Conservation (phyloP, 2,329 filamentous ascomycete genomes). For the Xylaria sp. region DNA sequence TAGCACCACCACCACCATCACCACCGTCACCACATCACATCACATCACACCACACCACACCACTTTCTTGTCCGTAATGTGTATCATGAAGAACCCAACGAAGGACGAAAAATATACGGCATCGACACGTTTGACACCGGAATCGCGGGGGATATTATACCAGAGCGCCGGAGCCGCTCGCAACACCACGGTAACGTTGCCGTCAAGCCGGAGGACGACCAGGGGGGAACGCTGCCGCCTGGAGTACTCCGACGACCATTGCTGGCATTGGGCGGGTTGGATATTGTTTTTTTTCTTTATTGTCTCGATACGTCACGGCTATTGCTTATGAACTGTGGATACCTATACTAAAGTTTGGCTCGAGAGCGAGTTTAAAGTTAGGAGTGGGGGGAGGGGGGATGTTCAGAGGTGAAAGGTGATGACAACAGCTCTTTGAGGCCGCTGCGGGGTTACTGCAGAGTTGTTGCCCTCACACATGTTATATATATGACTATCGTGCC, state of each 20-base stretch:
- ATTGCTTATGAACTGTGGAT: constrained; percentile 47
- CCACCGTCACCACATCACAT: background rate
- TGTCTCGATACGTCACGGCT: constrained; percentile 42
- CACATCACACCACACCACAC: constrained; percentile 1
- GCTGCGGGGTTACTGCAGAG: constrained; percentile 9
- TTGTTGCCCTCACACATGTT: constrained; percentile 31
- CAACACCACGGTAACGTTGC: constrained; percentile 29
- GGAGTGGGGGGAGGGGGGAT: constrained; percentile 31
- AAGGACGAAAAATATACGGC: constrained; percentile 35
- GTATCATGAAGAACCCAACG: constrained; percentile 38
- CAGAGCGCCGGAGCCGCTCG: constrained; percentile 30
- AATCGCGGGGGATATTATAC: constrained; percentile 31
- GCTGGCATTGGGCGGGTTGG: constrained; percentile 43
- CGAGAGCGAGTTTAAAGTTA: constrained; percentile 37
- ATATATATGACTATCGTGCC: constrained; percentile 28
- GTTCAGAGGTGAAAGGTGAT: constrained; percentile 27
- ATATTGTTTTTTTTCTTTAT: constrained; percentile 35
- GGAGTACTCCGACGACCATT: constrained; percentile 30
- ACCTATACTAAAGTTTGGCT: constrained; percentile 45
- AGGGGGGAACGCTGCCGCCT: constrained; percentile 8
- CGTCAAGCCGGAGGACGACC: constrained; percentile 14
- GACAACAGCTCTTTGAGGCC: constrained; percentile 21
- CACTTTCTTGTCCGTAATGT: constrained; percentile 38
- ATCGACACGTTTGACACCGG: constrained; percentile 18
- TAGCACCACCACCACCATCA: constrained; percentile 7